phyloP scores from a whole-genome alignment of 2,329 filamentous ascomycete species.

The Pleomassaria siparia region DNA sequence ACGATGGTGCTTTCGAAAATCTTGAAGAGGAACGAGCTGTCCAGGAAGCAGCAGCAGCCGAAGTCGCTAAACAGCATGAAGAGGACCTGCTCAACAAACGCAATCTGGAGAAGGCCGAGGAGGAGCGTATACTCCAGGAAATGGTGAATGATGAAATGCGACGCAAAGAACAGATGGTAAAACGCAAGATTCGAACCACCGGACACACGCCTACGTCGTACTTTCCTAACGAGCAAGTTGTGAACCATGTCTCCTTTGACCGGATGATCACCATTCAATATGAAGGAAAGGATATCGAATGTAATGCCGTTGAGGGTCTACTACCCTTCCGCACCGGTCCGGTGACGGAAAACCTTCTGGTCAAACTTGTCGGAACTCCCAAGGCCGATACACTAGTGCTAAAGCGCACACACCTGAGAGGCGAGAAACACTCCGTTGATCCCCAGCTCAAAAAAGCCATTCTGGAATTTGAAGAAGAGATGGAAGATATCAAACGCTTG shows the following conservation, averaged over 20 bases:
- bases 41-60: slow-evolving; percentile 72
- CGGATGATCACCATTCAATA: slow-evolving; percentile 66
- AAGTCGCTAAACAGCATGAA: slow-evolving; percentile 53
- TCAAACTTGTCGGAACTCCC: slow-evolving; percentile 64
- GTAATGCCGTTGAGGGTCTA: slow-evolving; percentile 69
- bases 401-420: slow-evolving; percentile 47
- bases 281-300: slow-evolving; percentile 62
- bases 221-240: slow-evolving; percentile 41
- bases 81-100: slow-evolving; percentile 44
- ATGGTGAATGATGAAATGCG: slow-evolving; percentile 74
- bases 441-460: slow-evolving; percentile 74
- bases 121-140: slow-evolving; percentile 69
- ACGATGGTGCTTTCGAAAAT: slow-evolving; percentile 76
- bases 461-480: slow-evolving; percentile 71
- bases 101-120: slow-evolving; percentile 59
- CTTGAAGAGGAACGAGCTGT: slow-evolving; percentile 85
- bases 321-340: slow-evolving; percentile 66
- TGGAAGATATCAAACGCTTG: slow-evolving; percentile 74
- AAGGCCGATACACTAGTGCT: slow-evolving; percentile 62
- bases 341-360: slow-evolving; percentile 69
- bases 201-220: slow-evolving; percentile 35
- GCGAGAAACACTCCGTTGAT: slow-evolving; percentile 62
- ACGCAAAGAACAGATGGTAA: slow-evolving; percentile 61
- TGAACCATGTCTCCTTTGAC: slow-evolving; percentile 62
- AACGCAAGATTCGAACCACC: slow-evolving; percentile 55